These are phyloP conservation scores for Comarum palustre DNA, from an alignment of 306 rosid species.

Conservation along the genomic window DNA sequence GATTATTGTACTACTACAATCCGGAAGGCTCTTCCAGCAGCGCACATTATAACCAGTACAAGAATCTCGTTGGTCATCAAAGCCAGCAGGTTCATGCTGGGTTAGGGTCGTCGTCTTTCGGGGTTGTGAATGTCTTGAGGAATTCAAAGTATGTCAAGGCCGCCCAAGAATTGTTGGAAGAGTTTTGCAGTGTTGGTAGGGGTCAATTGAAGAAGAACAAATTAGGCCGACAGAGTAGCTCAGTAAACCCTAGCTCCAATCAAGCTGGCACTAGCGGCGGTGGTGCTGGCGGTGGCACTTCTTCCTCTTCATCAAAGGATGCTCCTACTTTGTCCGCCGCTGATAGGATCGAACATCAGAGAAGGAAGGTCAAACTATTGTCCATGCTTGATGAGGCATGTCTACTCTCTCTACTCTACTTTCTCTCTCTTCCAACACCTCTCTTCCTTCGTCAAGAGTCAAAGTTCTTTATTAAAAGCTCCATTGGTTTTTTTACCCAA, in stretches of 20 bases:
- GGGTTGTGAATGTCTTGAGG: constrained; percentile 61
- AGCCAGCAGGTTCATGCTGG: constrained; percentile 37
- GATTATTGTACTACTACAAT: constrained; percentile 44
- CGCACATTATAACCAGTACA: constrained; percentile 37
- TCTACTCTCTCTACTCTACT: constrained; percentile 31
- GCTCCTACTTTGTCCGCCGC: constrained; percentile 50
- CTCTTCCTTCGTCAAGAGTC: constrained; percentile 55
- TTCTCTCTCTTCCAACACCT: constrained; percentile 13
- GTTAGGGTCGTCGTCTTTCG: constrained; percentile 40
- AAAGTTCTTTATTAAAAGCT: constrained; percentile 28
- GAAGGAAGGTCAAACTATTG: constrained; percentile 84
- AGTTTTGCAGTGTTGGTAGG: constrained; percentile 83
- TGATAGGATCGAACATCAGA: constrained; percentile 81
- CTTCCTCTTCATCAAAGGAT: constrained; percentile 61
- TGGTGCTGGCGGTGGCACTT: constrained; percentile 32
- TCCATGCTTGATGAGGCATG: constrained; percentile 93
- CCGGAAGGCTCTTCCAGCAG: constrained; percentile 30
- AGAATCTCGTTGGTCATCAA: constrained; percentile 31
- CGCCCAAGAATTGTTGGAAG: constrained; percentile 74
- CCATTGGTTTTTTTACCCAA: constrained; percentile 1
- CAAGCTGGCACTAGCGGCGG: constrained; percentile 25
- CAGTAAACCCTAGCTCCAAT: constrained; percentile 65
- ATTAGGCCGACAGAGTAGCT: constrained; percentile 33
- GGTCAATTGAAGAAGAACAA: constrained; percentile 68
- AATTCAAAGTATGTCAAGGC: constrained; percentile 74